phyloP scores from a whole-genome alignment of 345 rosid species.

The Stellera chamaejasme region DNA sequence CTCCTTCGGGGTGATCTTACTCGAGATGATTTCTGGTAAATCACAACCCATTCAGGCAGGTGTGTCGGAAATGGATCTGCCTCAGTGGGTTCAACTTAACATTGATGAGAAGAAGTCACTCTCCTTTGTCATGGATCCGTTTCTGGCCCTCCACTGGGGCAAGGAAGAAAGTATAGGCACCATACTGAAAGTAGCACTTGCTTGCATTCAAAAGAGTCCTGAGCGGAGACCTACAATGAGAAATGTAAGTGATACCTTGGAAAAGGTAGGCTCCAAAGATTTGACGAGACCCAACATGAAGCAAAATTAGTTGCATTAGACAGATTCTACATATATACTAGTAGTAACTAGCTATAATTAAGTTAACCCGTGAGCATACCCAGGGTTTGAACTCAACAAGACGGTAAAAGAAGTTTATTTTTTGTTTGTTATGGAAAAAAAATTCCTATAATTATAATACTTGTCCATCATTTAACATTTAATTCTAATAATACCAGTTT shows the following conservation, averaged over 20 bases:
- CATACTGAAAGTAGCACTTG: constrained; percentile 49
- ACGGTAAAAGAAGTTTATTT: no score
- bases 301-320: no score
- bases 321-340: no score
- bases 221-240: constrained; percentile 78
- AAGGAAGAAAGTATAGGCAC: constrained; percentile 52
- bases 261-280: constrained; percentile 24
- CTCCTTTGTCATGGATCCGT: constrained; percentile 59
- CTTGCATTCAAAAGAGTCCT: constrained; percentile 55
- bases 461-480: no score
- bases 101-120: constrained; percentile 51
- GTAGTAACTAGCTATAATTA: no score
- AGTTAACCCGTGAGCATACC: no score
- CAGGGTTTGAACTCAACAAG: no score
- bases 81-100: constrained; percentile 64
- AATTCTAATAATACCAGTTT: no score
- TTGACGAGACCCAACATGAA: neutral
- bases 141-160: constrained; percentile 36
- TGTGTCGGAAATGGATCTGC: constrained; percentile 42
- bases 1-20: constrained; percentile 76
- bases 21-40: constrained; percentile 75
- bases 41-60: constrained; percentile 40
- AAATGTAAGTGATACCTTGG: constrained; percentile 40
- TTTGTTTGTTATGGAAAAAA: no score
- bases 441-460: no score